Base-by-base conservation (phyloP, 23 red algal species). In the Porphyridium purpureum region DNA sequence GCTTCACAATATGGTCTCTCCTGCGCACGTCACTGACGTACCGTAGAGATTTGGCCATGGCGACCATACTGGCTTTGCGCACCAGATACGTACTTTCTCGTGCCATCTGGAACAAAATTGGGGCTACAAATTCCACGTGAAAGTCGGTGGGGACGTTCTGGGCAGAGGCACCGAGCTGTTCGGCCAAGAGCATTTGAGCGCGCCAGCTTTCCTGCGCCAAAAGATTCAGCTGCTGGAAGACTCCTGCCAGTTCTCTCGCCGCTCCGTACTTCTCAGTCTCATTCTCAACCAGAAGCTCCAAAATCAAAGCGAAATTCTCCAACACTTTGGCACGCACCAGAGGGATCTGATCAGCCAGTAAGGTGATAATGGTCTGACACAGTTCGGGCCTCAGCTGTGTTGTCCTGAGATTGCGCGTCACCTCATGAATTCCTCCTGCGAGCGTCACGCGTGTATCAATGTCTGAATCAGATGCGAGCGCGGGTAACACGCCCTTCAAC, bases 271-370 rank as follows among this genome's bases (percentile, higher is more conserved):
- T n/a, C n/a, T n/a, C n/a, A n/a, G n/a, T n/a, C 0, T 24, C 11
- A n/a, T 33, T 58, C 15, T 62, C 57, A 5, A 68, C 31, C 23
- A 85, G 40, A 66, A 85, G 14, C 17, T 60, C 71, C 25, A 85
- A 54, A 14, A 85, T 28, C 31, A 55, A 49, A 14, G 80, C 66
- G 68, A 85, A 85, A 68, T 85, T 59, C 6, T 54, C 36, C 52
- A 85, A 56, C 8, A 68, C 70, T 40, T 85, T 85, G 60, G 69
- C 74, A n/a, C 80, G 67, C 21, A 85, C 80, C 57, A 74, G 80
- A 23, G 80, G 80, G 56, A 74, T 85, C 65, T 85, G 80, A 44
- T 85, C 80, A 1, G 80, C 74, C 80, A 85, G 73, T 14, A 85
- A 33, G 21, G 64, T 69, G 9, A 62, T 60, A 33, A 85, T 76